Conservation (phyloP, 2,329 filamentous ascomycete genomes). For the Botrytis medusae region DNA sequence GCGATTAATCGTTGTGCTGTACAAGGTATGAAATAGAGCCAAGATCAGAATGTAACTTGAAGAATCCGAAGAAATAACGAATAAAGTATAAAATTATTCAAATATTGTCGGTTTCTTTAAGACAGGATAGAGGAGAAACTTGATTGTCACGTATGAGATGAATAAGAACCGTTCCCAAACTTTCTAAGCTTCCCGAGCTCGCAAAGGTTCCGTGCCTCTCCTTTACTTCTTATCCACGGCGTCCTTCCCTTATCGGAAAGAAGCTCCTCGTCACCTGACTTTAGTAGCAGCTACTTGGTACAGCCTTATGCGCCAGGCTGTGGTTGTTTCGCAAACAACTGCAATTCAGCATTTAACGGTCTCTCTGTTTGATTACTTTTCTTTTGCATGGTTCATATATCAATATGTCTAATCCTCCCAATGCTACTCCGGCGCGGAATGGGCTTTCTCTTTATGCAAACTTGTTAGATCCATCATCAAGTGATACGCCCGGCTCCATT, state of each 20-base stretch:
- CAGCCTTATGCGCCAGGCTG: slow-evolving; percentile 25
- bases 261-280: neutral
- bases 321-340: slow-evolving; percentile 20
- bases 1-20: neutral
- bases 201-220: neutral
- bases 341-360: neutral
- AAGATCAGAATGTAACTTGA: slow-evolving; percentile 14
- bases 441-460: slow-evolving; percentile 81
- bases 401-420: slow-evolving; percentile 36
- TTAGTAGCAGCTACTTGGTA: neutral
- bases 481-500: slow-evolving; percentile 56
- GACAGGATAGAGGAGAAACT: neutral
- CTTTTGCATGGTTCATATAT: neutral
- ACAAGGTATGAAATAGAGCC: neutral
- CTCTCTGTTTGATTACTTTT: slow-evolving; percentile 13
- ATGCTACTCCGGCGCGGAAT: slow-evolving; percentile 39
- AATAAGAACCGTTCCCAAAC: neutral
- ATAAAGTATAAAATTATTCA: neutral
- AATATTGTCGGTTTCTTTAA: neutral
- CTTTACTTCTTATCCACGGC: slow-evolving; percentile 3
- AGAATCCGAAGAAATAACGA: neutral
- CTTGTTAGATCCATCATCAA: slow-evolving; percentile 66
- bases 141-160: neutral
- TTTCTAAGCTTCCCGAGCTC: neutral
- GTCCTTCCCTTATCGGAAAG: slow-evolving; percentile 1